Evolutionary conservation across 371 early-diverging fungal genomes (phyloP).

Genomic region (Mucor mucedo): DNA sequence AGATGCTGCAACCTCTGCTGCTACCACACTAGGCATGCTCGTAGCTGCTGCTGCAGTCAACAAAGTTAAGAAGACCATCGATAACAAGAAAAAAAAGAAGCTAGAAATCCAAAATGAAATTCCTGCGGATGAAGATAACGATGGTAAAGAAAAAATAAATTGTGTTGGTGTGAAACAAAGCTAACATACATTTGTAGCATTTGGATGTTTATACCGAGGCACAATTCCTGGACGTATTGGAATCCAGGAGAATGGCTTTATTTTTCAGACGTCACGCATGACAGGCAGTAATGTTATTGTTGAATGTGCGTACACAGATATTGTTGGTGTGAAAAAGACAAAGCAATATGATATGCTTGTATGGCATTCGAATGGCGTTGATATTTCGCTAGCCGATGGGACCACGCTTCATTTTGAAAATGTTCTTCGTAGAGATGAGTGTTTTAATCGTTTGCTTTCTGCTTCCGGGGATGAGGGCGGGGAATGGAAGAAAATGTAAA

Average conservation of each 20-base stretch:
- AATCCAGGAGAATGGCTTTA: conserved; percentile 22
- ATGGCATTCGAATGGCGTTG: conserved; percentile 46
- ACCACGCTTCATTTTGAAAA: conserved; percentile 45
- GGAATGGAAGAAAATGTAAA: conserved; percentile 30
- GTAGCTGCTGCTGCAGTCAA: conserved; percentile 36
- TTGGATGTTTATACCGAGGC: conserved; percentile 41
- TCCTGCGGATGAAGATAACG: conserved; percentile 6
- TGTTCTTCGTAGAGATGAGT: conserved; percentile 46
- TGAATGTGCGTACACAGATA: conserved; percentile 37
- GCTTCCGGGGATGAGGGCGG: conserved; percentile 34
- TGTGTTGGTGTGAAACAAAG: too few species aligned
- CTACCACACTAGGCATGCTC: conserved; percentile 37
- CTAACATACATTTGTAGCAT: conserved; percentile 21
- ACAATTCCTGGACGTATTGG: conserved; percentile 43
- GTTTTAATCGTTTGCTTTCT: conserved; percentile 44
- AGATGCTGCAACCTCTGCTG: conserved; percentile 26
- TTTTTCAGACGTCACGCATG: conserved; percentile 46
- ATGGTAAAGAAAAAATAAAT: background rate
- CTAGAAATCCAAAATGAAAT: conserved; percentile 1
- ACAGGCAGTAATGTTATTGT: conserved; percentile 42
- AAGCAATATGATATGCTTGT: conserved; percentile 43
- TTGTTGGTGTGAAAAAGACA: conserved; percentile 43
- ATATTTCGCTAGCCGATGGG: conserved; percentile 34
- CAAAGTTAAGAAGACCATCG: conserved; percentile 27
- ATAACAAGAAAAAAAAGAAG: conserved; percentile 18